Evolutionary conservation across 176 grass and related monocot species (phyloP).

Genomic region (Poa pratensis): DNA sequence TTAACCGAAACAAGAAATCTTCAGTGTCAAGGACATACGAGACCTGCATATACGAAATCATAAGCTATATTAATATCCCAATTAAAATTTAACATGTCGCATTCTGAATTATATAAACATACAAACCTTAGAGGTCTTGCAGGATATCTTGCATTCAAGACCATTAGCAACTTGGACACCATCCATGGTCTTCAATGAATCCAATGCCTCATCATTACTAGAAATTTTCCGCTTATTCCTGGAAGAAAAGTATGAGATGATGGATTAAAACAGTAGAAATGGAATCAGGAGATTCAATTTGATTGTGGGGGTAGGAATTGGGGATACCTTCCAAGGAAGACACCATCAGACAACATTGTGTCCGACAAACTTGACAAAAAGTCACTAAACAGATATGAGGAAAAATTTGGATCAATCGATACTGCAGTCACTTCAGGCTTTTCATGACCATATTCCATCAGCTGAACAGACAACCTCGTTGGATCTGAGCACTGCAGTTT

Average conservation of each 20-base stretch:
- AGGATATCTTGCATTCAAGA: constrained; percentile 96
- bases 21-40: constrained; percentile 95
- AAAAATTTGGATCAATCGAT: constrained; percentile 98
- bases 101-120: not conserved
- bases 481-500: constrained; percentile 71
- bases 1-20: constrained; percentile 78
- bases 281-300: constrained; percentile 14
- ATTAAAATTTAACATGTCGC: not conserved
- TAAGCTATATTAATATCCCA: not conserved
- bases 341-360: constrained; percentile 53
- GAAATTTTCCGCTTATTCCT: constrained; percentile 82
- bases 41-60: constrained; percentile 50
- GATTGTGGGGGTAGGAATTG: not conserved
- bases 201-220: constrained; percentile 58
- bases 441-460: constrained; percentile 96
- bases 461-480: constrained; percentile 74
- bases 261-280: constrained; percentile 6
- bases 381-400: constrained; percentile 67
- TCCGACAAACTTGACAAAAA: constrained; percentile 64
- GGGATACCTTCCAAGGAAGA: constrained; percentile 82
- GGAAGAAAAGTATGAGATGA: constrained; percentile 32
- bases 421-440: constrained; percentile 93
- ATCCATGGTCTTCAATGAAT: constrained; percentile 62
- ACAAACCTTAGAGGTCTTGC: constrained; percentile 77
- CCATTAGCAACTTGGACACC: constrained; percentile 76